Conservation (phyloP, 345 rosid species). For the Kandelia obovata region DNA sequence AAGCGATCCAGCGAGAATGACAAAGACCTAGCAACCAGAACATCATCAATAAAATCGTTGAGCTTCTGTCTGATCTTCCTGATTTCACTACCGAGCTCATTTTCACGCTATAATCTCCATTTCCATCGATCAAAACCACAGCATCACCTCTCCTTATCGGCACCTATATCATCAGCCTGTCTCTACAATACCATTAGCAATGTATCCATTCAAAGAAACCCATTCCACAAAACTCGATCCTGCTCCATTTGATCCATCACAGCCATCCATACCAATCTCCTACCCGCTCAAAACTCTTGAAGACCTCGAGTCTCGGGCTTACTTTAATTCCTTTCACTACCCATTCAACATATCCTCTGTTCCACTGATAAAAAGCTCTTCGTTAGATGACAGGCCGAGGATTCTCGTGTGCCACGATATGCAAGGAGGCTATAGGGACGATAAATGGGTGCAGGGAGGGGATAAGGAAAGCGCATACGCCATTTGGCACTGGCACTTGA, state of each 20-base stretch:
- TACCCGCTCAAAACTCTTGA: constrained; percentile 67
- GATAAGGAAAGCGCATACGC: constrained; percentile 48
- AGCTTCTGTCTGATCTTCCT: neutral
- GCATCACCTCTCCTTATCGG: neutral
- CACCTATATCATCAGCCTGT: no score
- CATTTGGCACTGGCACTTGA: constrained; percentile 90
- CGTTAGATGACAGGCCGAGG: constrained; percentile 48
- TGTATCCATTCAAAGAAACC: no score
- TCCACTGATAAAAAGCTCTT: constrained; percentile 33
- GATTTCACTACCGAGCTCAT: neutral
- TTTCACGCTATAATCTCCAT: neutral
- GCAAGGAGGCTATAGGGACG: constrained; percentile 71
- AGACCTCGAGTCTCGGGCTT: constrained; percentile 53
- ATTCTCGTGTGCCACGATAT: constrained; percentile 80
- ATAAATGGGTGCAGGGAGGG: constrained; percentile 90
- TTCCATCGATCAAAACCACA: neutral
- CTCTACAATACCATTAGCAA: no score
- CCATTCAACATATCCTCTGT: constrained; percentile 58
- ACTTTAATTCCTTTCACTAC: constrained; percentile 80
- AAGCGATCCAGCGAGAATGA: no score
- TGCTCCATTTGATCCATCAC: neutral
- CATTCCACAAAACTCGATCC: neutral
- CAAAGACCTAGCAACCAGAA: neutral
- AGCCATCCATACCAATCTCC: constrained; percentile 51
- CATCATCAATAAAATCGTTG: neutral